phyloP scores from a whole-genome alignment of 495 filamentous ascomycete species.

The Tetracladium marchalianum region DNA sequence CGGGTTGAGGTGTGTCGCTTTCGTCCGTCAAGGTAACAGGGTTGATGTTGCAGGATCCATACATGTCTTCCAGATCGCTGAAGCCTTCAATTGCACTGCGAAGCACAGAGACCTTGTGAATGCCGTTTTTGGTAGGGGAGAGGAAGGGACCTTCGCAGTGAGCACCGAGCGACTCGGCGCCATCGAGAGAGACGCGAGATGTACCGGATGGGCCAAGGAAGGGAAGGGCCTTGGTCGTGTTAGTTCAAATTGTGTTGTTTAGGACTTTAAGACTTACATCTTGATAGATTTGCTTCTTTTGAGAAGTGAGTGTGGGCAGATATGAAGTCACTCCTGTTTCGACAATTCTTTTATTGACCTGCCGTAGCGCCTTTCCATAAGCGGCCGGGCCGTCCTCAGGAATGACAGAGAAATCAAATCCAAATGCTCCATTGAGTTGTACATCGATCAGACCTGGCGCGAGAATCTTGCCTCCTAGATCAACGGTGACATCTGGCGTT shows the following conservation, averaged over 20 bases:
- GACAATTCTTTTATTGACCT: slow-evolving; percentile 58
- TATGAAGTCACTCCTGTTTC: slow-evolving; percentile 77
- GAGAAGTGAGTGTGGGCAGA: slow-evolving; percentile 67
- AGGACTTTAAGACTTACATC: slow-evolving; percentile 23
- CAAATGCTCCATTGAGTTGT: slow-evolving; percentile 77
- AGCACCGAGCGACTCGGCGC: slow-evolving; percentile 72
- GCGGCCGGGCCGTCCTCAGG: slow-evolving; percentile 46
- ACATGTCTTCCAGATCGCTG: slow-evolving; percentile 53
- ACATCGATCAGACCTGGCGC: slow-evolving; percentile 77
- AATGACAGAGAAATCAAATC: slow-evolving; percentile 73
- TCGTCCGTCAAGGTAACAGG: slow-evolving; percentile 10
- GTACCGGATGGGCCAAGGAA: slow-evolving; percentile 59
- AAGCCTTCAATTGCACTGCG: slow-evolving; percentile 37
- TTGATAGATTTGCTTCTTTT: slow-evolving; percentile 58
- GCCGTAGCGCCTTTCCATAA: slow-evolving; percentile 56
- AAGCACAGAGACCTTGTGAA: slow-evolving; percentile 61
- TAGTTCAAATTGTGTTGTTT: neutral
- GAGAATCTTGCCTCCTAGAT: slow-evolving; percentile 69
- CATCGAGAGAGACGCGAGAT: slow-evolving; percentile 42
- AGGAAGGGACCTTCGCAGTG: slow-evolving; percentile 84
- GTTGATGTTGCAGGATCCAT: slow-evolving; percentile 54
- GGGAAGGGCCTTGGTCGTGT: slow-evolving; percentile 46
- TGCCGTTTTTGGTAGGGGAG: slow-evolving; percentile 56
- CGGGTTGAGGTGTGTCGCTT: slow-evolving; percentile 15
- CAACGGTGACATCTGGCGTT: slow-evolving; percentile 49